A percentile compares a stretch with the other conserved stretches of the same genome.
Evolutionary conservation across 257 asterid genomes (phyloP).

Genomic region (Schizonepeta tenuifolia): DNA sequence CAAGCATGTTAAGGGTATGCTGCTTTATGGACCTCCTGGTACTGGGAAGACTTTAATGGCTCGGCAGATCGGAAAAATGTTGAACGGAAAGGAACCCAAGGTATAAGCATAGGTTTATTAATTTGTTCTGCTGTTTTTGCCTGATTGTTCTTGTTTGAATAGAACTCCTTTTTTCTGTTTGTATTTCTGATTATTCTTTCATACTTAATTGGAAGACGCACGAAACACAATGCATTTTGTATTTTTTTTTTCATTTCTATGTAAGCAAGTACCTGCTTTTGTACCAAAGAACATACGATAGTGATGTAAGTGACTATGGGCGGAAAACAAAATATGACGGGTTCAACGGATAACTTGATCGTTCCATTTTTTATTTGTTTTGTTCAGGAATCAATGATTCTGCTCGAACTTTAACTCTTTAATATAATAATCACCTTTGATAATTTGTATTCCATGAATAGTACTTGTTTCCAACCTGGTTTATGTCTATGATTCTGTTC

Average conservation of each 20-base stretch:
- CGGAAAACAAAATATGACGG: not conserved
- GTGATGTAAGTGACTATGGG: conserved; percentile 16
- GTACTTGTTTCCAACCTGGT: conserved; percentile 15
- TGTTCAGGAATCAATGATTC: conserved; percentile 3
- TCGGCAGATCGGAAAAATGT: conserved; percentile 98
- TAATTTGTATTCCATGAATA: conserved; percentile 18
- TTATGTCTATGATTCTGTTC: conserved; percentile 17
- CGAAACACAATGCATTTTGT: conserved; percentile 9
- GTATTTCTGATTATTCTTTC: conserved; percentile 20
- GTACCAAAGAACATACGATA: not conserved
- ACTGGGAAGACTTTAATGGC: conserved; percentile 99
- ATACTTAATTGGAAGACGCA: conserved; percentile 11
- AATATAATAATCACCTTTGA: conserved; percentile 4
- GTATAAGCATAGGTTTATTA: conserved; percentile 42
- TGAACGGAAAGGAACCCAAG: conserved; percentile 99
- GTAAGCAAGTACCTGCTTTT: not conserved
- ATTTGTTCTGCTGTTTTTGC: conserved; percentile 30
- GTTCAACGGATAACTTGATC: not conserved
- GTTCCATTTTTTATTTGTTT: not conserved
- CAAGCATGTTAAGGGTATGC: conserved; percentile 99
- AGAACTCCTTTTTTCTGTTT: not conserved
- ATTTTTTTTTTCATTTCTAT: conserved; percentile 17
- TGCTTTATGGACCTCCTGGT: conserved; percentile 99
- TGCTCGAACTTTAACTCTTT: conserved; percentile 7
- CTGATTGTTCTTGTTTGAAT: conserved; percentile 27